These are phyloP conservation scores for Lactarius trivialis DNA, from an alignment of 768 basidiomycete genomes.

Conservation along the genomic window DNA sequence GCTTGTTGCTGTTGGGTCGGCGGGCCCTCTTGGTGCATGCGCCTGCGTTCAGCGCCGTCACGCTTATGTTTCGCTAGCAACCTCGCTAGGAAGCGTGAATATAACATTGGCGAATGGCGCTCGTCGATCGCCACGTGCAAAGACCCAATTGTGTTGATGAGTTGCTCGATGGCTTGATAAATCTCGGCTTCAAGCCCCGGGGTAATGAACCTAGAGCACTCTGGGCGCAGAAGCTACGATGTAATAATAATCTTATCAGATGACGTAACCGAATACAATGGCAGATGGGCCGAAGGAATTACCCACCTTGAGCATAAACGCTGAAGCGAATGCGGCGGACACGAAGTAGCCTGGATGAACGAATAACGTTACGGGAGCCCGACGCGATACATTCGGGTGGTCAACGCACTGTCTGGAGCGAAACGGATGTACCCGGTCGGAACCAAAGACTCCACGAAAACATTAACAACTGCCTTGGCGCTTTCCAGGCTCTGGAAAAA, in stretches of 20 bases:
- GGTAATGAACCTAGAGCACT: constrained; percentile 56
- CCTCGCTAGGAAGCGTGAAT: constrained; percentile 70
- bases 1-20: constrained; percentile 13
- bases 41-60: constrained; percentile 18
- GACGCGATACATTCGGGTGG: background rate
- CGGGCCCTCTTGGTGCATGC: constrained; percentile 13
- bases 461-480: constrained; percentile 19
- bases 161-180: constrained; percentile 52
- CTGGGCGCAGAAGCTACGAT: constrained; percentile 68
- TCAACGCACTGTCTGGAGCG: constrained; percentile 25
- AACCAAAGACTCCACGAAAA: constrained; percentile 19
- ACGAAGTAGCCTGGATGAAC: constrained; percentile 22
- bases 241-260: background rate
- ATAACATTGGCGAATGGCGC: constrained; percentile 73
- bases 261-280: background rate
- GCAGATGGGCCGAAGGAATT: too few relatives aligned
- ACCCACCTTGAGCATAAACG: constrained; percentile 73
- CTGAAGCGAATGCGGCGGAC: constrained; percentile 46
- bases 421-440: constrained; percentile 27
- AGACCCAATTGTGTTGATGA: constrained; percentile 60
- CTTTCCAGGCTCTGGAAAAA: constrained; percentile 17
- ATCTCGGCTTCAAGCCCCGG: constrained; percentile 56
- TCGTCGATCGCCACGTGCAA: constrained; percentile 73
- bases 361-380: background rate
- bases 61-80: constrained; percentile 47